Conservation (phyloP, 2,329 filamentous ascomycete genomes). For the Monosporascus sp. region DNA sequence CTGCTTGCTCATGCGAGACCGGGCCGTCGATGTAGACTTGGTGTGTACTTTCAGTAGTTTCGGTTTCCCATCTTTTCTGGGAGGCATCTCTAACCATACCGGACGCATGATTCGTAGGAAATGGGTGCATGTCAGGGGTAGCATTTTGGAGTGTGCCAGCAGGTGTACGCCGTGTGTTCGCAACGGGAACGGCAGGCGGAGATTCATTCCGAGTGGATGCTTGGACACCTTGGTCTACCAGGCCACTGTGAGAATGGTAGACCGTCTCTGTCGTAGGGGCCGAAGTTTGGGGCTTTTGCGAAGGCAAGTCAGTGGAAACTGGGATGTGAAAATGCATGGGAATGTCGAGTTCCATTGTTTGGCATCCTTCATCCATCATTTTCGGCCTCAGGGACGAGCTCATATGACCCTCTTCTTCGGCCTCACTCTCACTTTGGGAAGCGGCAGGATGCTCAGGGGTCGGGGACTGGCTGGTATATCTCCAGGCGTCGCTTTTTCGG, state of each 20-base stretch:
- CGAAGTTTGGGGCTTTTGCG: not conserved
- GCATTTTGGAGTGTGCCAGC: not conserved
- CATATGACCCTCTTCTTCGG: conserved; percentile 8
- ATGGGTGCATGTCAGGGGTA: conserved; percentile 3
- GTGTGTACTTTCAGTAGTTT: conserved; percentile 1
- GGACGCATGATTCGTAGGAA: conserved; percentile 3
- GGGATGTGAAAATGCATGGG: conserved; percentile 7
- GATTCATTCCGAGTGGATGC: conserved; percentile 6
- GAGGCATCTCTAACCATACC: conserved; percentile 1
- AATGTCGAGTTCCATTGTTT: conserved; percentile 32
- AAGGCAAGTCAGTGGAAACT: conserved; percentile 1
- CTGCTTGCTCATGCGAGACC: not conserved
- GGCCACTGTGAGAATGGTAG: conserved; percentile 1
- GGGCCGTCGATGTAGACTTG: conserved; percentile 4
- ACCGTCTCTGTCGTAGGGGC: conserved; percentile 1
- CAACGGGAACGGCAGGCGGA: conserved; percentile 1
- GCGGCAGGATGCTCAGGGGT: conserved; percentile 51
- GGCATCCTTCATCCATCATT: conserved; percentile 34
- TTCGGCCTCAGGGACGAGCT: conserved; percentile 15
- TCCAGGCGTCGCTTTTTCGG: conserved; percentile 65
- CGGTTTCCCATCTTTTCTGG: conserved; percentile 6
- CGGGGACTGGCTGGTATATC: conserved; percentile 63
- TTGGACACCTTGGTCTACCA: conserved; percentile 15
- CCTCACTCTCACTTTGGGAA: conserved; percentile 2
- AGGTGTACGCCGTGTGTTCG: not conserved